Evolutionary conservation across 306 rosid species (phyloP), one percentile per base, ranked within the genome.

Genomic region (Benincasa hispida): DNA sequence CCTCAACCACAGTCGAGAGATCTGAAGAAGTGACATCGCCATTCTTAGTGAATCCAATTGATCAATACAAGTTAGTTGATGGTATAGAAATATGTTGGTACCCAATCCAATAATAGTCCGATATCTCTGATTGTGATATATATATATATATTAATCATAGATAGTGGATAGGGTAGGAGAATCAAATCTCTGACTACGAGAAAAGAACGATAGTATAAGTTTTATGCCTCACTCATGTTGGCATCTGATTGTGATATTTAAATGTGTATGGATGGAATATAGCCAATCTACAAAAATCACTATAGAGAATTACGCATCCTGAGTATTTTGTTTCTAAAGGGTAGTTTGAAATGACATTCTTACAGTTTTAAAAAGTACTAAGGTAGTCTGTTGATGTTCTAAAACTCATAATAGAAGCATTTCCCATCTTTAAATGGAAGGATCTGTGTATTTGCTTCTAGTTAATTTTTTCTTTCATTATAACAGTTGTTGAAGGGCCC

Each of bases 331-430:
- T 86, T 88, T 85, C 98, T 91, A 0, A 42, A 42, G 11, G 50
- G 50, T 45, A 11, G 17, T 45, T 45, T 45, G 15, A 4, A 45
- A 45, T 12, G 4, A 45, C 4, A 11, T 45, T 10, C 41, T 6
- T 10, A 42, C 14, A 11, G 2, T 45, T 45, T 45, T 11, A 45
- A 11, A 41, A 12, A 3, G 5, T 45, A 45, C 50, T 45, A 12
- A 45, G 4, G 0, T 45, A 45, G 50, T 45, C 17, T n/a, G n/a
- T n/a, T n/a, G n/a, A 41, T 10, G 12, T 9, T 41, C 11, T 45
- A 91, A 77, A 84, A 91, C 80, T 91, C 95, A 25, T 87, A 87
- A 84, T 93, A 90, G 41, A 96, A 92, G 85, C 94, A 90, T 63
- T 84, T 76, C 66, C 91, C 98, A 69, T 85, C 84, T 58, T 90